Evolutionary conservation across 2,329 filamentous ascomycete genomes (phyloP), one percentile per base, ranked within the genome.

Genomic region (Teratosphaeria destructans): DNA sequence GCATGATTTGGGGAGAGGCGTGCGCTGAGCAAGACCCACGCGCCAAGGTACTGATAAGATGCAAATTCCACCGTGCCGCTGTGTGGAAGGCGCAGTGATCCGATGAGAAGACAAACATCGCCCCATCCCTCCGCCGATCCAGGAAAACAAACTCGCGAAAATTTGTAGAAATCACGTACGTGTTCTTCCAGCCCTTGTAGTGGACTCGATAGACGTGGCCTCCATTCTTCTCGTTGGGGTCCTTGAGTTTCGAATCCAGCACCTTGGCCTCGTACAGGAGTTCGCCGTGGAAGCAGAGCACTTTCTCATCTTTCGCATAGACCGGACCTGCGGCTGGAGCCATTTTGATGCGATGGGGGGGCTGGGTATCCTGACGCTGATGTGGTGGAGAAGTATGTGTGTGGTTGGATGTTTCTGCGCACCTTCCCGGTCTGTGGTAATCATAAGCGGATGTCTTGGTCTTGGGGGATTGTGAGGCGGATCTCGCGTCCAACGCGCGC

Each of bases 141-240:
- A 32, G 29, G 47, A 59, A 52, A 39, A 32, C 19, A 57, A 52
- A 57, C 2, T 53, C 52, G 52, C 52, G 26, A 37, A 23, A 52
- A n/a, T 10, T 16, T 55, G 43, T 19, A 55, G 56, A 23, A 52
- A 59, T 52, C 47, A 85, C 85, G 77, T 78, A 89, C 82, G 91
- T 96, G 74, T 93, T 92, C 81, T 99, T 99, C 94, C 94, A 99
- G 70, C 94, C 94, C 76, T 97, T 97, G 79, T 99, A 99, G 76
- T 99, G 94, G 59, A 99, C 89, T 71, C 89, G 89, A 78, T 95
- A 99, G 73, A 90, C 85, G 71, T 85, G 91, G 37, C 87, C 85
- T 62, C 86, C 87, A 73, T 85, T 86, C 75, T 88, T 86, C 70
- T 87, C 86, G 53, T 79, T 79, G 6, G 77, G 73, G 62, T 86